Evolutionary conservation across 148 eudicot species (phyloP).

Genomic region (Agrostemma githago): DNA sequence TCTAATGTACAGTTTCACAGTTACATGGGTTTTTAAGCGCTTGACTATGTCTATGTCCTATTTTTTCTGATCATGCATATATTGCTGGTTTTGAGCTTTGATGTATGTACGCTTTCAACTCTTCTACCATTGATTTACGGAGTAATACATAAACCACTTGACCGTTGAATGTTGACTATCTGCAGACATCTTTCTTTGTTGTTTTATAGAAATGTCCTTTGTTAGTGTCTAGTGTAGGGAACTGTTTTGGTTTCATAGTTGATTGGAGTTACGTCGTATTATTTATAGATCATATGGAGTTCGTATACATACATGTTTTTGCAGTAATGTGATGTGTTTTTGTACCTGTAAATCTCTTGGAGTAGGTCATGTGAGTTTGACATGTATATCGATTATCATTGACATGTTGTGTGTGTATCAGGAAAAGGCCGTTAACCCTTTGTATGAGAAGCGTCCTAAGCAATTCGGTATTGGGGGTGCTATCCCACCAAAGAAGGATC

Average conservation of each 20-base stretch:
- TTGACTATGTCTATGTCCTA: no score
- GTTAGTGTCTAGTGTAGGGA: background rate
- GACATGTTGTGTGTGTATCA: background rate
- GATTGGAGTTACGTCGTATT: background rate
- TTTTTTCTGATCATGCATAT: no score
- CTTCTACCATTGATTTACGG: no score
- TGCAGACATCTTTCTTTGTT: no score
- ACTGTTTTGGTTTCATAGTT: background rate
- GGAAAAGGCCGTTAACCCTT: constrained; percentile 58
- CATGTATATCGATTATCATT: background rate
- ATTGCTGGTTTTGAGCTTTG: no score
- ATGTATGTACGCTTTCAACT: no score
- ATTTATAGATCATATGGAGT: background rate
- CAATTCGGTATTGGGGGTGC: constrained; percentile 70
- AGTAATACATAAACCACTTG: no score
- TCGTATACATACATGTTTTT: background rate
- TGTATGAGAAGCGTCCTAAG: constrained; percentile 58
- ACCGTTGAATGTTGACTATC: no score
- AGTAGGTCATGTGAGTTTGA: no score
- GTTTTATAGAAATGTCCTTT: background rate
- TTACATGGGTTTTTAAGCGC: no score
- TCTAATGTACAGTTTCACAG: no score
- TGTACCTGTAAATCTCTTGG: no score
- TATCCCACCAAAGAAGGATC: constrained; percentile 66
- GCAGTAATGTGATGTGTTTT: background rate